Conservation (phyloP, 2,329 filamentous ascomycete genomes). For the Hymenoscyphus linearis region DNA sequence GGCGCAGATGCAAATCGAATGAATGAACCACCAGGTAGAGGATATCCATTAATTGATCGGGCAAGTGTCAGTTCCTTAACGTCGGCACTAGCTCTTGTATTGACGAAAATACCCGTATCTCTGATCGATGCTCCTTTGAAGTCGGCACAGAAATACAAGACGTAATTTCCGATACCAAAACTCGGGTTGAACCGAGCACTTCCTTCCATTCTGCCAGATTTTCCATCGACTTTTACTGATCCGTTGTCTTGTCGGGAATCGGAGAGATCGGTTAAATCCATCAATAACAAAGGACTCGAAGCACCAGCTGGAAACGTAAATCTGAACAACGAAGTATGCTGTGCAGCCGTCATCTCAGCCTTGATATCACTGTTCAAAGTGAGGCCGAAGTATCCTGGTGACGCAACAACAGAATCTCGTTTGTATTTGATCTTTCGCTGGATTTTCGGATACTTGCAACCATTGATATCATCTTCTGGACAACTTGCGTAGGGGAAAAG, state of each 20-base stretch:
- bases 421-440: conserved; percentile 41
- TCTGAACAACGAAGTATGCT: conserved; percentile 58
- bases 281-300: conserved; percentile 50
- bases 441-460: conserved; percentile 47
- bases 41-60: conserved; percentile 46
- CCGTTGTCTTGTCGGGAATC: conserved; percentile 52
- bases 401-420: conserved; percentile 46
- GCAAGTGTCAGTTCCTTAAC: conserved; percentile 44
- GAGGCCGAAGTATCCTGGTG: conserved; percentile 61
- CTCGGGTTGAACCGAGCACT: conserved; percentile 56
- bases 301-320: conserved; percentile 52
- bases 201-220: conserved; percentile 56
- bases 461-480: conserved; percentile 45
- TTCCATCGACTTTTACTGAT: conserved; percentile 46
- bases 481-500: conserved; percentile 40
- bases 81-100: conserved; percentile 47
- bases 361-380: conserved; percentile 49
- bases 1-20: conserved; percentile 48
- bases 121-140: conserved; percentile 52
- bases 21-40: conserved; percentile 56
- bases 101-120: conserved; percentile 56
- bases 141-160: conserved; percentile 61
- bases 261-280: conserved; percentile 60
- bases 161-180: conserved; percentile 57
- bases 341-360: conserved; percentile 61